Conservation (phyloP, 306 rosid species). For the Hippophae rhamnoides region DNA sequence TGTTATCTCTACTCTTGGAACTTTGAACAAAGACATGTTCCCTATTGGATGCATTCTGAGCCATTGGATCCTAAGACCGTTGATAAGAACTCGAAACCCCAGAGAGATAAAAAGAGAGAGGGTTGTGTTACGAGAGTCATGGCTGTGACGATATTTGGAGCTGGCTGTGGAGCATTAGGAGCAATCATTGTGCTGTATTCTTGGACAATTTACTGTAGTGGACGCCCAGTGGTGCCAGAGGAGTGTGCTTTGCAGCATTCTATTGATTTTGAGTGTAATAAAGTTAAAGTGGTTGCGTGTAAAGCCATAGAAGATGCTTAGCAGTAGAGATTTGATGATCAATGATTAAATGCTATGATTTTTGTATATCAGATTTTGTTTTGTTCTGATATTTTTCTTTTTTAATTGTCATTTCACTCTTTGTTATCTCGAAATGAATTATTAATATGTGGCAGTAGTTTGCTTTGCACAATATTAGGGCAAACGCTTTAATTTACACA, state of each 20-base stretch:
- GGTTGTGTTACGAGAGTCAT: conserved; percentile 49
- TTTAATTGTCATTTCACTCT: too few relatives aligned
- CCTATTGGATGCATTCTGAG: conserved; percentile 73
- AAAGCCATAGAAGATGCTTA: conserved; percentile 61
- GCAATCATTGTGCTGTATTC: conserved; percentile 59
- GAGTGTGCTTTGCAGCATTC: conserved; percentile 50
- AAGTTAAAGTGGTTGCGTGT: conserved; percentile 61
- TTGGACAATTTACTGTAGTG: conserved; percentile 74
- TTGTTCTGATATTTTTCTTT: too few relatives aligned
- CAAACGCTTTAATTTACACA: too few relatives aligned
- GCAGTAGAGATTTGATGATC: conserved; percentile 37
- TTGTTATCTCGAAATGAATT: too few relatives aligned
- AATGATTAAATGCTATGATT: conserved; percentile 7
- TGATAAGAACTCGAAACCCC: conserved; percentile 29
- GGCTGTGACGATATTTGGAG: conserved; percentile 77
- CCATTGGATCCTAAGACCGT: conserved; percentile 57
- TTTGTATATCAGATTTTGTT: background rate
- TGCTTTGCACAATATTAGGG: too few relatives aligned
- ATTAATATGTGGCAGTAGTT: too few relatives aligned
- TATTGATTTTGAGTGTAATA: conserved; percentile 74
- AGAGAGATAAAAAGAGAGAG: conserved; percentile 34
- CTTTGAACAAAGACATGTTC: conserved; percentile 46
- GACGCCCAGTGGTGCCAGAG: conserved; percentile 81
- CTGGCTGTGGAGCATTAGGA: conserved; percentile 82
- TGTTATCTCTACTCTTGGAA: conserved; percentile 67